A percentile compares a stretch with the other conserved stretches of the same genome.
Evolutionary conservation across 163 green algal species (phyloP).

Genomic region (Trebouxiophyceae sp.): DNA sequence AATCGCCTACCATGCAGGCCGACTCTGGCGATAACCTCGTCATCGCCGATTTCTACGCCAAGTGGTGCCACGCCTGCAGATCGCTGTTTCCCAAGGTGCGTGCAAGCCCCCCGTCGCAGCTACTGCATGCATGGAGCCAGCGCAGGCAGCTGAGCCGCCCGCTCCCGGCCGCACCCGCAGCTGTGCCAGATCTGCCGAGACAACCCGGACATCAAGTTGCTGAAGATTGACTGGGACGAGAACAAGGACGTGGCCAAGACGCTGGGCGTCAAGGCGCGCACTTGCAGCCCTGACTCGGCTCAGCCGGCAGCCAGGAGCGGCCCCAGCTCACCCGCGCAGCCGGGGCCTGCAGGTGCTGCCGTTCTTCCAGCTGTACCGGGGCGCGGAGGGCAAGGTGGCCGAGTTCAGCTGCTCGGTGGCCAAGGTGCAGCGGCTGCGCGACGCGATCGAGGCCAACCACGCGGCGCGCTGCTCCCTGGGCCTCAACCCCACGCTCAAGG

Average conservation of each 20-base stretch:
- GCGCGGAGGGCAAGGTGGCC: constrained; percentile 67
- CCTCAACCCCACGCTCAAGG: not conserved
- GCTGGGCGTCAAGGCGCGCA: constrained; percentile 69
- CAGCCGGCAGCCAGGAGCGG: too few relatives aligned
- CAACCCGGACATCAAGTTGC: constrained; percentile 40
- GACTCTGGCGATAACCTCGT: constrained; percentile 61
- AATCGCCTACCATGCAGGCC: too few relatives aligned
- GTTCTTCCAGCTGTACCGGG: constrained; percentile 90
- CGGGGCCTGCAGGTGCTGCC: constrained; percentile 75
- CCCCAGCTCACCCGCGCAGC: too few relatives aligned
- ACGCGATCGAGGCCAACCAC: not conserved
- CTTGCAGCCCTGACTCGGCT: too few relatives aligned
- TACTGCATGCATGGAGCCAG: too few relatives aligned
- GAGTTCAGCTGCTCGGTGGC: constrained; percentile 73
- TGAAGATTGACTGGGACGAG: constrained; percentile 64
- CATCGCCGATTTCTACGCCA: constrained; percentile 61
- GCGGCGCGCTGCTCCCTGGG: not conserved
- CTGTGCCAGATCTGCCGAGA: constrained; percentile 32
- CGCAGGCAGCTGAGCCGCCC: too few relatives aligned
- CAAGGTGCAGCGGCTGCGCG: constrained; percentile 50
- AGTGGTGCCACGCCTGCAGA: constrained; percentile 45
- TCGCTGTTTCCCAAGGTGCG: constrained; percentile 64
- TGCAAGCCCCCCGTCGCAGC: not conserved
- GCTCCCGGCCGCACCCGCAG: too few relatives aligned
- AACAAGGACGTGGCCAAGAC: constrained; percentile 61